Evolutionary conservation across 139 green algal species (phyloP), one percentile per base, ranked within the genome.

Genomic region (Pseudopediastrum boryanum): DNA sequence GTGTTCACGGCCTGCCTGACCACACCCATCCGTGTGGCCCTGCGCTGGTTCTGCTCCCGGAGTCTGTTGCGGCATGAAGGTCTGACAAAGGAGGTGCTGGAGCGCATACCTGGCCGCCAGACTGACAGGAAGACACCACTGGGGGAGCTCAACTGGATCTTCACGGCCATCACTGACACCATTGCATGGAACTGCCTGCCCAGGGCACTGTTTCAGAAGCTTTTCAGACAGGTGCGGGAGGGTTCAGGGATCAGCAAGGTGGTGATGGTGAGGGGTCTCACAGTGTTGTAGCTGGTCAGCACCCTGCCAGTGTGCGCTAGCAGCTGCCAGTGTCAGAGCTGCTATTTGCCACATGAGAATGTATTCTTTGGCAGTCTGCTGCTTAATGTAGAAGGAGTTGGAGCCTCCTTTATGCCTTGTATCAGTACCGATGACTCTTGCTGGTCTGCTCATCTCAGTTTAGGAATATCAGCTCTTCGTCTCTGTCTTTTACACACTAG

Each of bases 131-230:
- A 98, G 85, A 99, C 95, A n/a, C 94, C 94, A 1, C 85, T 99
- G 64, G 97, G 97, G 2, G 96, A 99, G 89, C 92, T 98, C 16
- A 98, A 98, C 84, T 99, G 96, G 96, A 97, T 99, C 65, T 99
- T 99, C 91, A 99, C 96, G 0, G 97, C 96, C 74, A 98, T 99
- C 85, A 99, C 96, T 1, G 96, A 99, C 90, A 99, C 96, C 59
- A 99, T 99, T 50, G 96, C 96, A 2, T 99, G 96, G 96, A 98
- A 99, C 84, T 90, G 94, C 71, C 89, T 99, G 50, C 96, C 96
- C 2, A 85, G 94, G 5, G 87, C 90, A 23, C 89, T 99, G 6
- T 99, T 99, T 73, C 96, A 99, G 85, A 93, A 94, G 79, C 91
- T 99, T 0, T 99, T 99, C 87, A 75, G 96, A 8, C 96, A 94